Base-by-base conservation (phyloP, 164 flowering plant genomes). In the Sedum album region DNA sequence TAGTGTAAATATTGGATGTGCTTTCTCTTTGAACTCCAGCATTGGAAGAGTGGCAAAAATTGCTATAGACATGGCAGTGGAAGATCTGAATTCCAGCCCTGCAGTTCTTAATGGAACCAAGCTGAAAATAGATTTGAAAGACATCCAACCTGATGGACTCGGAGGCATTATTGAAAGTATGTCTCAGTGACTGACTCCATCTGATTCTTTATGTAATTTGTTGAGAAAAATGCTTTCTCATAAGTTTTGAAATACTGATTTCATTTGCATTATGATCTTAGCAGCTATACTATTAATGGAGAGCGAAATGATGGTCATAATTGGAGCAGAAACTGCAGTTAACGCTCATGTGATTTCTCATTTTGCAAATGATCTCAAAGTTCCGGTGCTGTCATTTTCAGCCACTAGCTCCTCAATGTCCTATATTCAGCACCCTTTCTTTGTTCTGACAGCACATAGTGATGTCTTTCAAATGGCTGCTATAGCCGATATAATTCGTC, bases 371-470 rank as follows among this genome's bases (percentile, higher is more conserved):
- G 86, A 82, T 68, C 84, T 87, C 33, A 75, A 76, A 60, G 82
- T 82, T 46, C 91, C 91, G 44, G 61, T 87, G 2, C 25, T 87
- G n/a, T 83, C 91, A 28, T 85, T 79, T 69, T 73, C 86, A 31
- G 86, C 88, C 6, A 82, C 91, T 9, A 89, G 85, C 67, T 89
- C 91, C 17, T 81, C 89, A n/a, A 78, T 87, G 13, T 69, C 85
- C 18, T 71, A 89, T 1, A 83, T 85, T 33, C 85, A 87, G 72
- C 83, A 74, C 62, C 89, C 87, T 1, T 87, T 63, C 71, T 82
- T 85, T 41, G 62, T 87, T 25, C 71, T 80, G 67, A 81, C 87
- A 9, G 41, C 86, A 26, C 87, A 76, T 41, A 85, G 68, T 72
- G 91, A 87, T 73, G 71, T 72, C 25, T 82, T 66, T 69, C 89